Conservation (phyloP, 2,329 filamentous ascomycete genomes). For the Didymella sp. region DNA sequence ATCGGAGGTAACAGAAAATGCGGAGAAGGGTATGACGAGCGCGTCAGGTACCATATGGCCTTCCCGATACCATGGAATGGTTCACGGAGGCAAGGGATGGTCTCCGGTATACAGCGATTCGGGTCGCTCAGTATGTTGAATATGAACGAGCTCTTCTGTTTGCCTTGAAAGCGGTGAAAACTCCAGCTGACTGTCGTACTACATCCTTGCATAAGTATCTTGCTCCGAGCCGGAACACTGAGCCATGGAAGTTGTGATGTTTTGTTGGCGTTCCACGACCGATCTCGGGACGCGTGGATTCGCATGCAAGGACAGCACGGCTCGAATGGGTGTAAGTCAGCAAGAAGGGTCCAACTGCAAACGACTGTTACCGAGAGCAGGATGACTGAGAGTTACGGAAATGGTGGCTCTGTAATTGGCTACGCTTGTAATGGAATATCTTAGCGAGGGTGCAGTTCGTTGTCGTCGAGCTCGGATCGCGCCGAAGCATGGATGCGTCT, state of each 20-base stretch:
- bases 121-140: slow-evolving; percentile 21
- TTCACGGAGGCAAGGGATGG: slow-evolving; percentile 20
- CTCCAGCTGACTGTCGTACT: slow-evolving; percentile 28
- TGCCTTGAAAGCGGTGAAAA: slow-evolving; percentile 19
- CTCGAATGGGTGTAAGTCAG: slow-evolving; percentile 6
- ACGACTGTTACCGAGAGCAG: slow-evolving; percentile 9
- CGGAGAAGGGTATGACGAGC: slow-evolving; percentile 15
- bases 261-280: slow-evolving; percentile 31
- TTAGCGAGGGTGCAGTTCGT: slow-evolving; percentile 6
- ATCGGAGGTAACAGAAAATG: slow-evolving; percentile 9
- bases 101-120: slow-evolving; percentile 21
- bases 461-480: slow-evolving; percentile 14
- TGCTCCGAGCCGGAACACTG: slow-evolving; percentile 18
- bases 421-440: background rate
- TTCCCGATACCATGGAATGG: slow-evolving; percentile 25
- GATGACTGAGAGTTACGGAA: slow-evolving; percentile 1
- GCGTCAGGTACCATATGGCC: slow-evolving; percentile 7
- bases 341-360: slow-evolving; percentile 5
- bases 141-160: slow-evolving; percentile 27
- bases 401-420: slow-evolving; percentile 3
- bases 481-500: slow-evolving; percentile 15
- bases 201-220: slow-evolving; percentile 28
- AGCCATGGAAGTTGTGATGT: slow-evolving; percentile 15
- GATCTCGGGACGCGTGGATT: slow-evolving; percentile 24
- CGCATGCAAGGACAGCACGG: slow-evolving; percentile 20